phyloP scores from a whole-genome alignment of 345 rosid species.

The Syzygium jambos region DNA sequence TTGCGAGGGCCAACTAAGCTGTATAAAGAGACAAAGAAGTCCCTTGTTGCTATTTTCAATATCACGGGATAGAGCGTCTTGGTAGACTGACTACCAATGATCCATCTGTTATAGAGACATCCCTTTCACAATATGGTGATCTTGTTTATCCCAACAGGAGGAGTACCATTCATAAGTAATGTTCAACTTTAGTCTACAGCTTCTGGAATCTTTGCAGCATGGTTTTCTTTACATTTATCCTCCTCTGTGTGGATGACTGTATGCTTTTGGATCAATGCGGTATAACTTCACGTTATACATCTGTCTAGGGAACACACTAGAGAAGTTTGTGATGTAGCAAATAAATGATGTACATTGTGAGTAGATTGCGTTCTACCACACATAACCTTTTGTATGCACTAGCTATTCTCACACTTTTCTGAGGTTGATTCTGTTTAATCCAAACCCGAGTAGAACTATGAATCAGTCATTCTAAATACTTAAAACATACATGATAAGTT shows the following conservation, averaged over 20 bases:
- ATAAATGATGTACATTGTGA: too few species aligned
- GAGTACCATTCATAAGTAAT: slow-evolving; percentile 64
- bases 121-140: slow-evolving; percentile 87
- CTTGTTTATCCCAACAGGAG: slow-evolving; percentile 62
- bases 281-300: background rate
- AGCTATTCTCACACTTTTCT: too few species aligned
- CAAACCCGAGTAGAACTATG: too few species aligned
- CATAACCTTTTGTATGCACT: too few species aligned
- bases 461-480: too few species aligned
- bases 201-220: background rate
- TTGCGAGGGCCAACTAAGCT: too few species aligned
- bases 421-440: too few species aligned
- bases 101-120: slow-evolving; percentile 55
- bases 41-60: too few species aligned
- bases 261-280: background rate
- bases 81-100: slow-evolving; percentile 78
- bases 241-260: background rate
- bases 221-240: background rate
- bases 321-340: too few species aligned
- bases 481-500: too few species aligned
- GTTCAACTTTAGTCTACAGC: background rate
- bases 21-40: too few species aligned
- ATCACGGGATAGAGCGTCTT: slow-evolving; percentile 75
- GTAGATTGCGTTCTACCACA: too few species aligned
- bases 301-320: rapidly evolving